These are phyloP conservation scores for Candida rishiriensis DNA, from an alignment of 805 yeast genomes.

Conservation along the genomic window DNA sequence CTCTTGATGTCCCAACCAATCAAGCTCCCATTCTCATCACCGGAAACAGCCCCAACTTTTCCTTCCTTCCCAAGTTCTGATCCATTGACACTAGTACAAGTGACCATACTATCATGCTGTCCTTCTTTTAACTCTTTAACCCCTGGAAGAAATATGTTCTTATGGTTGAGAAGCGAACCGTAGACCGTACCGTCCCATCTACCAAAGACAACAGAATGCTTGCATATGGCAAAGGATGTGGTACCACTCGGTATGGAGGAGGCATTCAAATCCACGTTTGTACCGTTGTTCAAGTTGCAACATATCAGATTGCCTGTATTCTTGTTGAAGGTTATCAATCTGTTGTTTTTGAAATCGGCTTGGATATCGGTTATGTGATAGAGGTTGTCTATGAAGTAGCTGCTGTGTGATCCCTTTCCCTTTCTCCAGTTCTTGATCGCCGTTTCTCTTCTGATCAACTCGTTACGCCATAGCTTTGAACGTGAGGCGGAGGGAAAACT, in stretches of 20 bases:
- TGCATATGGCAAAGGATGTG: slow-evolving; percentile 26
- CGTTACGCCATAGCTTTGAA: slow-evolving; percentile 43
- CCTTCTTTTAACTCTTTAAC: slow-evolving; percentile 15
- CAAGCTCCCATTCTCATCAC: slow-evolving; percentile 27
- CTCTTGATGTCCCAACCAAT: slow-evolving; percentile 30
- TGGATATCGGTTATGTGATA: slow-evolving; percentile 23
- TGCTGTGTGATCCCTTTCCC: slow-evolving; percentile 22
- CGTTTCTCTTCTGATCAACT: slow-evolving; percentile 38
- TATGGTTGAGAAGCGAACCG: slow-evolving; percentile 25
- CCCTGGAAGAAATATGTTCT: slow-evolving; percentile 20
- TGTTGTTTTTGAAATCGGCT: slow-evolving; percentile 24
- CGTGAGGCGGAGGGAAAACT: slow-evolving; percentile 41
- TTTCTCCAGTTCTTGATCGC: slow-evolving; percentile 36
- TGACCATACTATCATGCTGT: slow-evolving; percentile 21
- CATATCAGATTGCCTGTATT: slow-evolving; percentile 22
- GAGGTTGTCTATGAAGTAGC: slow-evolving; percentile 15
- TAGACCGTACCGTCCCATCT: slow-evolving; percentile 31
- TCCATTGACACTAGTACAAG: slow-evolving; percentile 17
- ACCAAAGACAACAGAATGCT: slow-evolving; percentile 26
- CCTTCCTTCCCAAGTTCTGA: slow-evolving; percentile 22
- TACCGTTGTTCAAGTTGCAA: slow-evolving; percentile 22
- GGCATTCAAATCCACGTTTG: slow-evolving; percentile 16
- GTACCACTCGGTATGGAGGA: slow-evolving; percentile 28
- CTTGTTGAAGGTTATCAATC: slow-evolving; percentile 21
- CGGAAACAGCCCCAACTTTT: slow-evolving; percentile 27